Conservation (phyloP, 371 early-diverging fungal species). For the Circinella umbellata region DNA sequence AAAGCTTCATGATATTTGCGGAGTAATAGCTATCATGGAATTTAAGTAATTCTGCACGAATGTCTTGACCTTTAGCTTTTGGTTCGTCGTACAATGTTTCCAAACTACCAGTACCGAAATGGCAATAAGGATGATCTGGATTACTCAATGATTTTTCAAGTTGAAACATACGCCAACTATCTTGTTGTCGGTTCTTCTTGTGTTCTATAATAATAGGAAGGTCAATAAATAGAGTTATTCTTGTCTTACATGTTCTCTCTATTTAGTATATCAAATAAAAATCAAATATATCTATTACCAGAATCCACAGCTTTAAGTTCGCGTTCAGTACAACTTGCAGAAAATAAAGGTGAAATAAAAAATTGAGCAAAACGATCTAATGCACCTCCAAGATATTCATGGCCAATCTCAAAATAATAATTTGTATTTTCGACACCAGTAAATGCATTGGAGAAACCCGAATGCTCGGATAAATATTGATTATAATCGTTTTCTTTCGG, state of each 20-base stretch:
- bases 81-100: constrained; percentile 87
- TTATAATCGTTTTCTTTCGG: constrained; percentile 96
- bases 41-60: constrained; percentile 83
- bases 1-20: constrained; percentile 95
- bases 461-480: constrained; percentile 85
- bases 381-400: constrained; percentile 86
- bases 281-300: constrained; percentile 33
- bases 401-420: constrained; percentile 95
- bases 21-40: constrained; percentile 92
- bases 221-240: neutral
- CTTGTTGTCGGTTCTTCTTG: constrained; percentile 89
- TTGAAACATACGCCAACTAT: constrained; percentile 86
- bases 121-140: constrained; percentile 81
- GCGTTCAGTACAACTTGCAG: constrained; percentile 85
- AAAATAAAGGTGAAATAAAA: constrained; percentile 90
- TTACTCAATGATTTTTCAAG: constrained; percentile 83
- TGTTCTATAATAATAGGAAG: constrained; percentile 63
- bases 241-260: too few relatives aligned
- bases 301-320: constrained; percentile 95
- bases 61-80: constrained; percentile 71
- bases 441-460: constrained; percentile 96
- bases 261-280: neutral
- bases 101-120: constrained; percentile 88
- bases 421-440: constrained; percentile 89
- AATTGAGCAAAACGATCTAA: constrained; percentile 95